Base-by-base conservation (phyloP, 2,329 filamentous ascomycete species). In the Nemania sp. region DNA sequence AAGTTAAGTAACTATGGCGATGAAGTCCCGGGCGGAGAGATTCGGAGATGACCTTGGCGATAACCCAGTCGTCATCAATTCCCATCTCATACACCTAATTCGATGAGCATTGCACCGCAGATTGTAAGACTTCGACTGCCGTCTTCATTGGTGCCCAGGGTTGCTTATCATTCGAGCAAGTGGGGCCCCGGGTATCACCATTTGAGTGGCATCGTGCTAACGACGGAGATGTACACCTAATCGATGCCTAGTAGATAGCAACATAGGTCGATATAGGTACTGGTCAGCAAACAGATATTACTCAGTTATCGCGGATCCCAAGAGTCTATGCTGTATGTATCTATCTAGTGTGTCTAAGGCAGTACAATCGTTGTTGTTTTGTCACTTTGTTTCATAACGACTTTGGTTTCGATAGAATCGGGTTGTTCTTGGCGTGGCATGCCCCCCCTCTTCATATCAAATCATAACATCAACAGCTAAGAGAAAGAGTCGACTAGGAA, bases 91-190 rank as follows among this genome's bases (percentile, higher is more conserved):
- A 35, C 32, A 35, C 32, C 32, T 35, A 51, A 24, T 18, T 43
- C 43, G 38, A 35, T 47, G n/a, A 55, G 41, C 47, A 59, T 55
- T 27, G 43, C 27, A 53, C 38, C 18, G 45, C 38, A 57, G 41
- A 56, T 51, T 53, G 47, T 13, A 27, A 13, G 24, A 22, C 41
- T 22, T 24, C 41, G 22, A 20, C 43, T 52, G 56, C 22, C 18
- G 22, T 62, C 45, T 54, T 62, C 62, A 66, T 66, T 62, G 62
- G 62, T 65, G 38, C 49, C 57, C 49, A n/a, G 29, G 41, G 18
- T 49, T 51, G 58, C 63, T 69, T 69, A 68, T 67, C 67, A 67
- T 63, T 24, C 26, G 20, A 35, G 54, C 11, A 41, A 29, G 61
- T 61, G 66, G 66, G 57, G 59, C 53, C 35, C 45, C n/a, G 38